A percentile compares a stretch with the other conserved stretches of the same genome.
phyloP scores from a whole-genome alignment of 2,329 filamentous ascomycete genomes.

The Penicillium aurantiogriseum region DNA sequence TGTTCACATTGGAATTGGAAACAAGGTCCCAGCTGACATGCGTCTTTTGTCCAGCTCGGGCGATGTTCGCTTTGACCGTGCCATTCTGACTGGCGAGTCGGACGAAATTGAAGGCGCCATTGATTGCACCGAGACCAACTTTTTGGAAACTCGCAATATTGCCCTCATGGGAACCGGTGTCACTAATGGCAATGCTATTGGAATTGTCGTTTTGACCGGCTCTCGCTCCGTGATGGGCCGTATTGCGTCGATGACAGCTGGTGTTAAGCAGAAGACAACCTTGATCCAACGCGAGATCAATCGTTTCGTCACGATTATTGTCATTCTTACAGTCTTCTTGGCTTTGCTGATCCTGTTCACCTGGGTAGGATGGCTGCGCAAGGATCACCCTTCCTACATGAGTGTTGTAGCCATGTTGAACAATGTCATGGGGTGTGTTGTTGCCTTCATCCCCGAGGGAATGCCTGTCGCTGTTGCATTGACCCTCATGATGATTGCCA shows the following conservation, averaged over 20 bases:
- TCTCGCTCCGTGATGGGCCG: conserved; percentile 72
- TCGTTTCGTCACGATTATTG: conserved; percentile 70
- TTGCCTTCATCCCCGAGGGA: conserved; percentile 77
- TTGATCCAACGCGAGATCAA: conserved; percentile 70
- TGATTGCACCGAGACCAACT: conserved; percentile 67
- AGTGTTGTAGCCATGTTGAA: conserved; percentile 70
- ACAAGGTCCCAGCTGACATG: conserved; percentile 73
- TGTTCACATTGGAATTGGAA: conserved; percentile 66
- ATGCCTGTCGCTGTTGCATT: conserved; percentile 69
- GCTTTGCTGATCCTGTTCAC: conserved; percentile 52
- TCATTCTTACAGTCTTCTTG: conserved; percentile 64
- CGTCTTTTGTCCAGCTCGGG: conserved; percentile 68
- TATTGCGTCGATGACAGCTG: conserved; percentile 70
- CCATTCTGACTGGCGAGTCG: conserved; percentile 72
- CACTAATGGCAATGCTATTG: conserved; percentile 65
- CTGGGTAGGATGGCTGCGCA: conserved; percentile 67
- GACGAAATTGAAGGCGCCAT: conserved; percentile 64
- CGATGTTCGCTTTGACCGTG: conserved; percentile 71
- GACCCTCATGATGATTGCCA: conserved; percentile 72
- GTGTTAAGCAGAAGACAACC: conserved; percentile 67
- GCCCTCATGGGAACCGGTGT: conserved; percentile 76
- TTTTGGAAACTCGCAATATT: conserved; percentile 74
- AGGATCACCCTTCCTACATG: conserved; percentile 67
- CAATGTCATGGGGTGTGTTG: conserved; percentile 68
- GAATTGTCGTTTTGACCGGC: conserved; percentile 70